These are phyloP conservation scores for Scutellaria minor DNA, from an alignment of 257 asterid species.

Conservation along the genomic window DNA sequence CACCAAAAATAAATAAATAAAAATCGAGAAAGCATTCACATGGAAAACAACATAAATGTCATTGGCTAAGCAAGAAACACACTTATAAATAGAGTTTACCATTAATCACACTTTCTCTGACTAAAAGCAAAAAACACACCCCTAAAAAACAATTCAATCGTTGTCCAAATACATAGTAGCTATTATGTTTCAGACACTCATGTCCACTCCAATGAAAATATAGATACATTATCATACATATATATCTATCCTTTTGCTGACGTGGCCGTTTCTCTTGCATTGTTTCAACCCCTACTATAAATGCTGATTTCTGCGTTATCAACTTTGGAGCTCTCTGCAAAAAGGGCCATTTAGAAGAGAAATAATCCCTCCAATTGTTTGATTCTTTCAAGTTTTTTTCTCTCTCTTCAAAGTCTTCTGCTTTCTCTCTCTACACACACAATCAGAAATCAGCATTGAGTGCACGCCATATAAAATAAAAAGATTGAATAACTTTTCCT, in stretches of 20 bases:
- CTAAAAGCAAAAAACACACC: neutral
- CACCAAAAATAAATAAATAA: neutral
- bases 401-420: neutral
- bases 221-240: constrained; percentile 40
- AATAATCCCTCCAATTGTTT: neutral
- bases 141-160: neutral
- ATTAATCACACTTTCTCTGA: neutral
- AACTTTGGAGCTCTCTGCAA: neutral
- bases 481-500: neutral
- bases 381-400: constrained; percentile 3
- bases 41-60: neutral
- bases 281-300: constrained; percentile 28
- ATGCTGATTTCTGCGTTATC: constrained; percentile 11
- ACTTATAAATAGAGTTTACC: neutral
- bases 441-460: neutral
- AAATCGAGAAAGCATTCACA: neutral
- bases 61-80: constrained; percentile 14
- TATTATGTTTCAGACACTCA: neutral
- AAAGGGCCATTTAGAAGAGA: constrained; percentile 6
- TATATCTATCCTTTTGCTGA: constrained; percentile 47
- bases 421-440: neutral
- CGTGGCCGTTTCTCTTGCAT: constrained; percentile 39
- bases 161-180: neutral
- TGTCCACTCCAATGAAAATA: neutral
- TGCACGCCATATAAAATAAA: neutral